Percentiles rank a stretch among this genome's conserved stretches.
Conservation (phyloP, 208 protist genomes). For the Leishmania mexicana region DNA sequence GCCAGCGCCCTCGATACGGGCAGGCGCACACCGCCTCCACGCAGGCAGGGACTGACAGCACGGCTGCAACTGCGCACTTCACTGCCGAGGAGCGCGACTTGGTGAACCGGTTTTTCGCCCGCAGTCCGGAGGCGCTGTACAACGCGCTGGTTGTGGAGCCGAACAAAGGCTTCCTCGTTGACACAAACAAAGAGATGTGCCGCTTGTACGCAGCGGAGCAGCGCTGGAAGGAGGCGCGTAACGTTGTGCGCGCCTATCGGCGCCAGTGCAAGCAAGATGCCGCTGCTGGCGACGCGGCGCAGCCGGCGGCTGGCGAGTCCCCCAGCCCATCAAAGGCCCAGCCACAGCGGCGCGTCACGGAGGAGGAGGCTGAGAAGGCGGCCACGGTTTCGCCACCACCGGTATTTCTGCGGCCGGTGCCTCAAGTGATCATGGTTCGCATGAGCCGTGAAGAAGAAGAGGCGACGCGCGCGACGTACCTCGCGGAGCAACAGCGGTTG, state of each 20-base stretch:
- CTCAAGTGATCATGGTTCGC: slow-evolving; percentile 39
- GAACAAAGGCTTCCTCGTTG: slow-evolving; percentile 37
- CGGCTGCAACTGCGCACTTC: slow-evolving; percentile 6
- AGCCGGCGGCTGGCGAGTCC: neutral
- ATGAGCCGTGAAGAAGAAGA: slow-evolving; percentile 42
- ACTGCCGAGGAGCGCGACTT: slow-evolving; percentile 24
- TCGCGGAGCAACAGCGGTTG: slow-evolving; percentile 14
- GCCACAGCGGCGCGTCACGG: slow-evolving; percentile 13
- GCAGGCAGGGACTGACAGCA: neutral
- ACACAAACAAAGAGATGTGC: slow-evolving; percentile 68
- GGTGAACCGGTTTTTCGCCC: slow-evolving; percentile 31
- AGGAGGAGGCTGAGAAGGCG: slow-evolving; percentile 27
- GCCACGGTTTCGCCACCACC: slow-evolving; percentile 32
- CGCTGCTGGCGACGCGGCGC: neutral
- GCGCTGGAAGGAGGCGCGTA: slow-evolving; percentile 40
- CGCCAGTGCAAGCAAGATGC: slow-evolving; percentile 24
- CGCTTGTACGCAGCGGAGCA: slow-evolving; percentile 45
- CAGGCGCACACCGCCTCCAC: neutral
- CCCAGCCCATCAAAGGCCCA: neutral
- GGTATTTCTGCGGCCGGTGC: slow-evolving; percentile 30
- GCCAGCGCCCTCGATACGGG: neutral
- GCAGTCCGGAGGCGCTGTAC: slow-evolving; percentile 39
- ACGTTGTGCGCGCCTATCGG: slow-evolving; percentile 34
- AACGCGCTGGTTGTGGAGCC: slow-evolving; percentile 36
- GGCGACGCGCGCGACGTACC: slow-evolving; percentile 28